Conservation (phyloP, 1,284 basidiomycete species). For the Moesziomyces globuligerus region DNA sequence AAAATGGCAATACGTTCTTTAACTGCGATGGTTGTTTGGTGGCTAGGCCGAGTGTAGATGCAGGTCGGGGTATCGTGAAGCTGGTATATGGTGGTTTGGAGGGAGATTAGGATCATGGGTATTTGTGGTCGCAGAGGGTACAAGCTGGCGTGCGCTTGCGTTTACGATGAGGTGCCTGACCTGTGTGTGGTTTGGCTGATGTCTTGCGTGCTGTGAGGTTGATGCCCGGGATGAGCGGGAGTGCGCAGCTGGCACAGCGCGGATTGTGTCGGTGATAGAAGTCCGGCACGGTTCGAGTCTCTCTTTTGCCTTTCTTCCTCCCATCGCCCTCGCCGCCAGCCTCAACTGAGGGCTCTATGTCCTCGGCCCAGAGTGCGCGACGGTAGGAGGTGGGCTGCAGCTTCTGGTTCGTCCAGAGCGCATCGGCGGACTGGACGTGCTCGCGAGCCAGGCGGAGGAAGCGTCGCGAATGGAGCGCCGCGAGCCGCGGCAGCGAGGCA, state of each 20-base stretch:
- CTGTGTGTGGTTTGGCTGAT: not conserved
- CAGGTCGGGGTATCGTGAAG: conserved; percentile 4
- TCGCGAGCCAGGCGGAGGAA: conserved; percentile 27
- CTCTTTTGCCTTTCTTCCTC: not conserved
- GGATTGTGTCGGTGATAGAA: conserved; percentile 35
- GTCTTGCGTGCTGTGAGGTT: conserved; percentile 4
- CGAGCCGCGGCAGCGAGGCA: conserved; percentile 22
- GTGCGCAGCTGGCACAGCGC: conserved; percentile 13
- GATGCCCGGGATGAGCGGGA: conserved; percentile 19
- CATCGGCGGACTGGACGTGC: not conserved
- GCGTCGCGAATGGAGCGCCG: conserved; percentile 21
- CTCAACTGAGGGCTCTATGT: conserved; percentile 16
- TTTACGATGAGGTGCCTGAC: not conserved
- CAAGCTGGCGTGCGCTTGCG: conserved; percentile 8
- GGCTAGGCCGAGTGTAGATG: conserved; percentile 5
- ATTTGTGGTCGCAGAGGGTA: conserved; percentile 22
- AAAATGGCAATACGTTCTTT: conserved; percentile 9
- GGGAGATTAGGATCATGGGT: conserved; percentile 1
- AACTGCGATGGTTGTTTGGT: not conserved
- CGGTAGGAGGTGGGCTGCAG: conserved; percentile 13
- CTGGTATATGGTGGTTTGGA: not conserved
- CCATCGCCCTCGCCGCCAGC: not conserved
- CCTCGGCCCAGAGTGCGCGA: conserved; percentile 24
- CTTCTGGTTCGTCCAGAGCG: conserved; percentile 19
- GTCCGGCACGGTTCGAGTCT: conserved; percentile 14